Conservation (phyloP, 306 rosid species). For the Vigna unguiculata region DNA sequence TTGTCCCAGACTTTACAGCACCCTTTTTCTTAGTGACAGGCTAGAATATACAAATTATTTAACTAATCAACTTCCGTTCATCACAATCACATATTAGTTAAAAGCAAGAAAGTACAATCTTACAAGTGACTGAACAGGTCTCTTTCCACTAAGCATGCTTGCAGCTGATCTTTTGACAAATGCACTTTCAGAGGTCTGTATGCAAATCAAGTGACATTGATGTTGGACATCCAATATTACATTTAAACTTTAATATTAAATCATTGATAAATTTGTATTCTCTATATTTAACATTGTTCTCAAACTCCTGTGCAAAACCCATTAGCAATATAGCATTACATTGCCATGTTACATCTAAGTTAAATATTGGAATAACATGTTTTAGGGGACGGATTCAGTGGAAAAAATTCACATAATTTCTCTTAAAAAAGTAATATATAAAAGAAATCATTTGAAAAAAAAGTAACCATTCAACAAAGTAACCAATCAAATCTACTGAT, state of each 20-base stretch:
- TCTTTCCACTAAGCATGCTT: constrained; percentile 99
- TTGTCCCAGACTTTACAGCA: constrained; percentile 62
- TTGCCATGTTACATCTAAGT: constrained; percentile 15
- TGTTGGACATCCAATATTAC: neutral
- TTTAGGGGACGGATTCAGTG: neutral
- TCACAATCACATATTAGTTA: constrained; percentile 10
- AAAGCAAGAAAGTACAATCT: constrained; percentile 53
- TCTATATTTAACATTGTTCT: neutral
- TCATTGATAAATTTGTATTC: constrained; percentile 1
- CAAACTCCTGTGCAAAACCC: constrained; percentile 1
- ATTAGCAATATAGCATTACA: neutral
- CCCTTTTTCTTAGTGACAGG: constrained; percentile 75
- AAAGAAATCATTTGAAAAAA: no score
- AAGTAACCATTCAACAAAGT: neutral
- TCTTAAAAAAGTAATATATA: no score
- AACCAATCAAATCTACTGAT: neutral
- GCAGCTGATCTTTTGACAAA: constrained; percentile 90
- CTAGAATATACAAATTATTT: constrained; percentile 52
- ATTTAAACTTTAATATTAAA: neutral
- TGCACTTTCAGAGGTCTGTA: constrained; percentile 72
- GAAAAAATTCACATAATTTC: no score
- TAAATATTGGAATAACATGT: constrained; percentile 3
- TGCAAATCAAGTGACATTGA: constrained; percentile 29
- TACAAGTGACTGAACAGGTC: constrained; percentile 87
- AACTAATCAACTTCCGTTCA: constrained; percentile 40